Evolutionary conservation across 768 basidiomycete genomes (phyloP).

Genomic region (Leccinum rimulosum): DNA sequence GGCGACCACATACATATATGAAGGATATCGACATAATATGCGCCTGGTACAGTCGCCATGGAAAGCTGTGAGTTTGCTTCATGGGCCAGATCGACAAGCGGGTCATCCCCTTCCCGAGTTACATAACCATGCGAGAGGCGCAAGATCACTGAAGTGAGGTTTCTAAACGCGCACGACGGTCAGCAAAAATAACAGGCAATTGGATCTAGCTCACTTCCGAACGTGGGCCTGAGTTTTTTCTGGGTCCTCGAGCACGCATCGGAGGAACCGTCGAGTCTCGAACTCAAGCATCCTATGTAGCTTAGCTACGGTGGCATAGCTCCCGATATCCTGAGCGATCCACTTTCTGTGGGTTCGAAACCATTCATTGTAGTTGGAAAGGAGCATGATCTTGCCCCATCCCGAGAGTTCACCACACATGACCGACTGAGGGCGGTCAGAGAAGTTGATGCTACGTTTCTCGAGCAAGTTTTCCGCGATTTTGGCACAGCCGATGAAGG

Average conservation of each 20-base stretch:
- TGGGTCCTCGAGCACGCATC: slow-evolving; percentile 10
- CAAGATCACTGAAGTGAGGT: slow-evolving; percentile 28
- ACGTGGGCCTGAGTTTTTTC: background rate
- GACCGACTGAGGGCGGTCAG: slow-evolving; percentile 25
- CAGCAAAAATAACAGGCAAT: background rate
- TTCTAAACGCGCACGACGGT: background rate
- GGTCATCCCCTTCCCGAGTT: slow-evolving; percentile 35
- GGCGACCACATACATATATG: slow-evolving; percentile 14
- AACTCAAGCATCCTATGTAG: slow-evolving; percentile 17
- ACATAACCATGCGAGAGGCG: slow-evolving; percentile 41
- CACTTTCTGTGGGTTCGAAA: slow-evolving; percentile 19
- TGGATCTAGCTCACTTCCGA: background rate
- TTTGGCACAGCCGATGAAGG: slow-evolving; percentile 42
- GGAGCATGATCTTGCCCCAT: slow-evolving; percentile 21
- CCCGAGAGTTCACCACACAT: slow-evolving; percentile 22
- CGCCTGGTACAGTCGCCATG: slow-evolving; percentile 1
- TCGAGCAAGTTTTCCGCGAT: slow-evolving; percentile 45
- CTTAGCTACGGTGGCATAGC: slow-evolving; percentile 9
- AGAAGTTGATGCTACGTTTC: slow-evolving; percentile 43
- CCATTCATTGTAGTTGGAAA: slow-evolving; percentile 13
- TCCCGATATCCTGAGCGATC: slow-evolving; percentile 16
- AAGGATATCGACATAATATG: slow-evolving; percentile 17
- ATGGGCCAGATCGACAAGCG: slow-evolving; percentile 32
- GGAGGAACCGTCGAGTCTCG: slow-evolving; percentile 16
- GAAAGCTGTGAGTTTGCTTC: slow-evolving; percentile 26